phyloP scores from a whole-genome alignment of 352 stramenopile genomes.

The Aphanomyces cochlioides region DNA sequence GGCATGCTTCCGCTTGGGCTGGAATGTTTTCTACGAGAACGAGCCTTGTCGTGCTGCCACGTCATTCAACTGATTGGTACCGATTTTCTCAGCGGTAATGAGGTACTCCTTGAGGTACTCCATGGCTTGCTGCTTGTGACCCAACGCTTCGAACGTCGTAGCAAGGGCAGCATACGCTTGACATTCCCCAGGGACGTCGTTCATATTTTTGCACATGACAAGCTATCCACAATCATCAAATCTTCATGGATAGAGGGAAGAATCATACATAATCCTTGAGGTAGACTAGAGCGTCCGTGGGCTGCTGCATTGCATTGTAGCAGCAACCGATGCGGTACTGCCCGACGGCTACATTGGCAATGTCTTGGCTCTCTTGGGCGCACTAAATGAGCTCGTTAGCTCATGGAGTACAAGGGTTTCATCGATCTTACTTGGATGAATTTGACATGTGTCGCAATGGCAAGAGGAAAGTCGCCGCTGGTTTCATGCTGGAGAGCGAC shows the following conservation, averaged over 20 bases:
- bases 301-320: slow-evolving; percentile 62
- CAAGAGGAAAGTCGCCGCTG: slow-evolving; percentile 38
- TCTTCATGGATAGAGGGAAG: slow-evolving; percentile 8
- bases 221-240: slow-evolving; percentile 36
- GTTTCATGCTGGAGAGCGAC: slow-evolving; percentile 49
- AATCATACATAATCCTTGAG: slow-evolving; percentile 67
- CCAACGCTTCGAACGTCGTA: slow-evolving; percentile 77
- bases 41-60: not conserved
- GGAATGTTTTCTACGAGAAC: slow-evolving; percentile 55
- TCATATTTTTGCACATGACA: slow-evolving; percentile 47
- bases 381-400: slow-evolving; percentile 34
- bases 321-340: slow-evolving; percentile 74
- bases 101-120: slow-evolving; percentile 87
- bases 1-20: slow-evolving; percentile 85
- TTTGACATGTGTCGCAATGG: slow-evolving; percentile 75
- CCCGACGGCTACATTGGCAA: slow-evolving; percentile 51
- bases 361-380: slow-evolving; percentile 55
- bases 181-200: slow-evolving; percentile 70
- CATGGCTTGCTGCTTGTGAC: slow-evolving; percentile 74
- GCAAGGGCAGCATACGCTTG: slow-evolving; percentile 84
- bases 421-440: slow-evolving; percentile 41
- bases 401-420: slow-evolving; percentile 21
- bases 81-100: slow-evolving; percentile 61
- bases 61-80: not conserved
- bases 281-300: slow-evolving; percentile 70